These are phyloP conservation scores for Myriangium duriaei DNA, from an alignment of 2,329 filamentous ascomycete species.

Conservation along the genomic window DNA sequence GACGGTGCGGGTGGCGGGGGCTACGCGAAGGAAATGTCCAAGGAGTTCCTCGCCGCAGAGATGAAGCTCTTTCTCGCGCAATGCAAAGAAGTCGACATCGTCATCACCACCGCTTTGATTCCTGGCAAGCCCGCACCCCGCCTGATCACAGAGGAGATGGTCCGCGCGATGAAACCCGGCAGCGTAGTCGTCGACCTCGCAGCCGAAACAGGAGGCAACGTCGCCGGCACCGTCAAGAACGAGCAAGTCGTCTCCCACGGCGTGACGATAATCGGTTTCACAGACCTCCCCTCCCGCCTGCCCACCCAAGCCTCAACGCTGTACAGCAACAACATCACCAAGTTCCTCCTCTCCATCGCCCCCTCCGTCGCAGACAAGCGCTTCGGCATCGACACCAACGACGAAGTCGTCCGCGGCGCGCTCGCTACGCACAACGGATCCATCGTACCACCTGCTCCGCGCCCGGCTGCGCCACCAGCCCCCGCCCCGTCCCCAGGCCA, in stretches of 20 bases:
- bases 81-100: slow-evolving; percentile 77
- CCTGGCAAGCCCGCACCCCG: slow-evolving; percentile 73
- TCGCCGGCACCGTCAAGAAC: slow-evolving; percentile 65
- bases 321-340: slow-evolving; percentile 90
- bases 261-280: slow-evolving; percentile 80
- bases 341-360: slow-evolving; percentile 70
- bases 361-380: slow-evolving; percentile 55
- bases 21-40: slow-evolving; percentile 89
- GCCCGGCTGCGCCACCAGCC: slow-evolving; percentile 40
- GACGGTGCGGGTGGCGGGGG: slow-evolving; percentile 75
- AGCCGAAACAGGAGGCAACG: slow-evolving; percentile 79
- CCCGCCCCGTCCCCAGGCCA: slow-evolving; percentile 6
- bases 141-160: slow-evolving; percentile 69
- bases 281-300: slow-evolving; percentile 72
- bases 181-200: slow-evolving; percentile 82
- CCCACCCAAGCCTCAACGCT: slow-evolving; percentile 82
- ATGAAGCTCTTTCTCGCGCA: slow-evolving; percentile 89
- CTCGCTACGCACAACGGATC: slow-evolving; percentile 72
- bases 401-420: slow-evolving; percentile 74
- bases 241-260: slow-evolving; percentile 59
- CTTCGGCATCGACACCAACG: slow-evolving; percentile 67
- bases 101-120: slow-evolving; percentile 86
- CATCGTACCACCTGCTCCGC: slow-evolving; percentile 59
- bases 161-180: slow-evolving; percentile 78
- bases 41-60: slow-evolving; percentile 83